Percentiles rank a stretch among this genome's conserved stretches.
phyloP scores from a whole-genome alignment of 441 rosid species.

The Gossypium gossypioides region DNA sequence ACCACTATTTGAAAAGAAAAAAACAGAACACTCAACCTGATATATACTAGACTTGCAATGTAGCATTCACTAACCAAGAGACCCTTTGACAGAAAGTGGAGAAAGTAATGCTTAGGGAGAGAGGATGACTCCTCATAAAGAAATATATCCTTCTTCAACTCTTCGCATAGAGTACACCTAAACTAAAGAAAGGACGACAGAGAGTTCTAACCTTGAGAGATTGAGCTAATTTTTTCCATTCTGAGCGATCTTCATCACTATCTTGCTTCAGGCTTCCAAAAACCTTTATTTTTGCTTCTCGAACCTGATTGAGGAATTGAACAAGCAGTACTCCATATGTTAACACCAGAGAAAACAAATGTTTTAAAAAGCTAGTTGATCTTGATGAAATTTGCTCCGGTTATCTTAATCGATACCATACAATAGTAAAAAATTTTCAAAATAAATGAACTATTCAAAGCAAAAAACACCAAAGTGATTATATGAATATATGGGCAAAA shows the following conservation, averaged over 20 bases:
- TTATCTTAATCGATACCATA: background rate
- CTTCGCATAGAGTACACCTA: background rate
- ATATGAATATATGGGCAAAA: background rate
- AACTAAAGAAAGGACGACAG: background rate
- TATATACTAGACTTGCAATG: background rate
- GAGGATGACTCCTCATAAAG: background rate
- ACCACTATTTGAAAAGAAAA: background rate
- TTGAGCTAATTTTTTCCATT: conserved; percentile 62
- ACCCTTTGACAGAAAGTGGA: background rate
- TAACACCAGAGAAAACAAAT: conserved; percentile 18
- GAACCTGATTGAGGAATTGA: conserved; percentile 42
- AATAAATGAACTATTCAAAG: background rate
- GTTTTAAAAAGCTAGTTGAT: background rate
- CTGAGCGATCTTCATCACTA: conserved; percentile 64
- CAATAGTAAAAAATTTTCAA: background rate
- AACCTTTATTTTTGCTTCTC: conserved; percentile 74
- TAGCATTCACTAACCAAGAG: background rate
- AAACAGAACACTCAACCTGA: conserved; percentile 1
- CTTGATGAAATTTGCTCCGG: background rate
- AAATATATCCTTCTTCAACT: conserved; percentile 1
- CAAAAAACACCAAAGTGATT: background rate
- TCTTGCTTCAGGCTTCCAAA: conserved; percentile 67
- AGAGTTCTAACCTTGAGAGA: conserved; percentile 55
- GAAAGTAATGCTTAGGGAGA: background rate
- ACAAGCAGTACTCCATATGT: conserved; percentile 13